Base-by-base conservation (phyloP, 2,329 filamentous ascomycete species). In the Ploettnerulaceae sp. region DNA sequence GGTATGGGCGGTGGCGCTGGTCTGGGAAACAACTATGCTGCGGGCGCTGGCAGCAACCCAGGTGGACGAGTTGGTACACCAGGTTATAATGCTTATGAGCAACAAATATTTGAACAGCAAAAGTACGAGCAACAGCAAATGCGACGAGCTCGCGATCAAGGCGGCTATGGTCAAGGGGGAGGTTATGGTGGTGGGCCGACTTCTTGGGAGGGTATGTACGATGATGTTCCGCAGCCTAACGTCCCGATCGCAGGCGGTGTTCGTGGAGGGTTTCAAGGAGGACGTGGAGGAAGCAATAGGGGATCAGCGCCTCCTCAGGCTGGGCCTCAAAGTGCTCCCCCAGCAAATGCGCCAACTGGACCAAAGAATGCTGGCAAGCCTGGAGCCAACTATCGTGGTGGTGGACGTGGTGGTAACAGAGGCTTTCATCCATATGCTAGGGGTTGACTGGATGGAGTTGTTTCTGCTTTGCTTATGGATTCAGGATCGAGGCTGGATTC, bases 131-230 rank as follows among this genome's bases (percentile, higher is more conserved):
- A 83, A 53, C 84, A 59, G 62, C 74, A 82, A 64, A 71, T 71
- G 54, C 74, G 75, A 52, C 77, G 75, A 46, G 67, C 65, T 18
- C 45, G 45, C 28, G 56, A 61, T 21, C 58, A 75, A 45, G 68
- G 66, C 20, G 47, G 46, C 15, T 57, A 61, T 28, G 60, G 60
- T 6, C 55, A 57, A 46, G 55, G 61, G 21, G 56, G 59, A 67
- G 67, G 61, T 61, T 67, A 45, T 66, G 74, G 71, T 47, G 81
- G 79, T 34, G 81, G 81, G 12, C 84, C 85, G n/a, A 88, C 86
- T 18, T 90, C 84, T 31, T 96, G 90, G 89, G 91, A 97, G 66
- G 91, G 91, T 61, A 95, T 95, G 89, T 97, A 96, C 66, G 91
- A 97, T 64, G 91, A 96, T 64, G 87, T 90, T 2, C 90, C 89